A percentile compares a stretch with the other conserved stretches of the same genome.
Evolutionary conservation across 2,329 filamentous ascomycete species (phyloP).

Genomic region (Orbilia javanica): DNA sequence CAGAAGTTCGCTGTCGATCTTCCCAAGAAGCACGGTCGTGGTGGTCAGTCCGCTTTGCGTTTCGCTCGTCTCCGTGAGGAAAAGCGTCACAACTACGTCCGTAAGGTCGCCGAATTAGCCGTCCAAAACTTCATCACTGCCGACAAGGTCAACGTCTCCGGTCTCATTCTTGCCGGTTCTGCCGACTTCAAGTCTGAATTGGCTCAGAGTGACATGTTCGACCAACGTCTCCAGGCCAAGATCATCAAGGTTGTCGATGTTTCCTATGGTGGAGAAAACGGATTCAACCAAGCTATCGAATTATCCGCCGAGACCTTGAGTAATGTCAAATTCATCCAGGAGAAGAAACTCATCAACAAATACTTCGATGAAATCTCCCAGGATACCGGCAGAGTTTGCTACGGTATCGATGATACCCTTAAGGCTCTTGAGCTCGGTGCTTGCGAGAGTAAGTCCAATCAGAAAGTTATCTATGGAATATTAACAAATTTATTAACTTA

Average conservation of each 20-base stretch:
- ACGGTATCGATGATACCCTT: constrained; percentile 96
- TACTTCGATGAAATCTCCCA: constrained; percentile 99
- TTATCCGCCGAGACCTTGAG: constrained; percentile 92
- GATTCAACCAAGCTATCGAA: constrained; percentile 99
- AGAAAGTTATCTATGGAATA: background rate
- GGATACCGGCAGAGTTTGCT: constrained; percentile 96
- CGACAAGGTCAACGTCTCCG: constrained; percentile 98
- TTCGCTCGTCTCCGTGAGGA: constrained; percentile 99
- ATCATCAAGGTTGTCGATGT: constrained; percentile 99
- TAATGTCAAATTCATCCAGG: constrained; percentile 99
- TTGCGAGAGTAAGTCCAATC: constrained; percentile 74
- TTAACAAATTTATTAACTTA: background rate
- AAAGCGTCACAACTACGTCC: constrained; percentile 99
- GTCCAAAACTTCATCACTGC: constrained; percentile 99
- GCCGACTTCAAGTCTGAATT: constrained; percentile 99
- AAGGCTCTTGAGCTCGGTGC: constrained; percentile 97
- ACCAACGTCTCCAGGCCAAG: constrained; percentile 88
- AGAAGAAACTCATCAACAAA: constrained; percentile 99
- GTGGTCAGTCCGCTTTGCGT: constrained; percentile 99
- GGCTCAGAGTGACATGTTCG: constrained; percentile 97
- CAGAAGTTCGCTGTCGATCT: constrained; percentile 99
- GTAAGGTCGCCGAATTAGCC: constrained; percentile 96
- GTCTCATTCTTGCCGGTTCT: constrained; percentile 93
- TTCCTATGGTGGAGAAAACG: constrained; percentile 98
- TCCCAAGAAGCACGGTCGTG: constrained; percentile 99